phyloP scores from a whole-genome alignment of 257 asterid species.

The Solanum neorickii region DNA sequence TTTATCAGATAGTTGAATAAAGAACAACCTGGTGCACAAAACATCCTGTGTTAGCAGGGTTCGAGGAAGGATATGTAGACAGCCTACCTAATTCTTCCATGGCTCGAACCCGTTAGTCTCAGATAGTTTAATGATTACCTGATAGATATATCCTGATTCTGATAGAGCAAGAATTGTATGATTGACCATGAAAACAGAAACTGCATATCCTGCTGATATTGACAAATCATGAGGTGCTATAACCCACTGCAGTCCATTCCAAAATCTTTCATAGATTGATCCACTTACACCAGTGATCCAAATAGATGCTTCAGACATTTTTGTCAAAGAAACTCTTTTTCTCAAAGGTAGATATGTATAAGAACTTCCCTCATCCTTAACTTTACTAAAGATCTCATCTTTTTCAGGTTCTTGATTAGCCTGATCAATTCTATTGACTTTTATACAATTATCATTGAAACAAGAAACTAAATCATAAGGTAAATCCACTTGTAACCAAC shows the following conservation, averaged over 20 bases:
- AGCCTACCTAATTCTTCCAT: neutral
- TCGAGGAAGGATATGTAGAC: neutral
- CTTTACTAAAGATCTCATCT: neutral
- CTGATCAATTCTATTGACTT: conserved; percentile 29
- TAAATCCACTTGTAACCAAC: conserved; percentile 57
- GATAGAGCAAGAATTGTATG: conserved; percentile 73
- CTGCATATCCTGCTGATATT: conserved; percentile 41
- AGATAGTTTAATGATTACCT: conserved; percentile 18
- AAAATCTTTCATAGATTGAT: conserved; percentile 73
- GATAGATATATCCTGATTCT: conserved; percentile 46
- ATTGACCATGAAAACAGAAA: conserved; percentile 52
- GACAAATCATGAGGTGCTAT: conserved; percentile 77
- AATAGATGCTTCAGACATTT: conserved; percentile 65
- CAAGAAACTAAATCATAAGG: conserved; percentile 68
- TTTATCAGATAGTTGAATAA: neutral
- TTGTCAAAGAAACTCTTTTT: conserved; percentile 51
- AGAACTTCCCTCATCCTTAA: neutral
- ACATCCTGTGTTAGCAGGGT: neutral
- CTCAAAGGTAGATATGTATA: conserved; percentile 23
- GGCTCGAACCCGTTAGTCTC: neutral
- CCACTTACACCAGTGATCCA: conserved; percentile 88
- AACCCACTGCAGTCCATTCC: conserved; percentile 95
- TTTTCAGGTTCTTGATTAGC: neutral
- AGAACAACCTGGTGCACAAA: neutral
- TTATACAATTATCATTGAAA: conserved; percentile 32